Base-by-base conservation (phyloP, 2,329 filamentous ascomycete species). In the Niveomyces coronatus region DNA sequence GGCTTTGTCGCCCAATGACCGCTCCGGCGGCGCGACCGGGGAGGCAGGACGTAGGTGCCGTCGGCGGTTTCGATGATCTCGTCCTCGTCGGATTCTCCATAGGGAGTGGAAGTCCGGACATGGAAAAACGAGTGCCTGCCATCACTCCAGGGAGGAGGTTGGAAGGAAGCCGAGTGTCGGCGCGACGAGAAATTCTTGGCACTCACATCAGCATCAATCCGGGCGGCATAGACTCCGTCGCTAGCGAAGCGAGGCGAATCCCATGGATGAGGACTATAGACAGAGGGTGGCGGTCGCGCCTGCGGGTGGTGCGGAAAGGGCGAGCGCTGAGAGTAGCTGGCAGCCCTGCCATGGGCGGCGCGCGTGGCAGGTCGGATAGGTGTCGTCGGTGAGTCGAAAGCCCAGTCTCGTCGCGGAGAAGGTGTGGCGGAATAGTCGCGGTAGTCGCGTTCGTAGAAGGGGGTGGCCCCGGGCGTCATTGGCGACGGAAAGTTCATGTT, bases 51-150 rank as follows among this genome's bases (percentile, higher is more conserved):
- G 49, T 67, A 74, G 47, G 63, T 70, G 55, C 64, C 54, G 48
- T 68, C 70, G 55, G 70, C 53, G 53, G 69, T 59, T 59, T 74
- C 68, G 60, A 74, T 61, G 45, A 68, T 57, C 61, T 76, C 71
- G 64, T 76, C 73, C 67, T 76, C 72, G 68, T 77, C 73, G 62
- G 73, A 76, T 61, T 76, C 73, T 65, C 71, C 72, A 68, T 70
- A 65, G 45, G 64, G 64, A 49, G 68, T 68, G 55, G 71, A 68
- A 66, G 70, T 58, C 65, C 70, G 71, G 64, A 70, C 67, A 64
- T 72, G 69, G 62, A 69, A 67, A 61, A 67, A 71, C 47, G 72
- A 75, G 61, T 60, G 63, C 54, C 69, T 70, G 52, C 71, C 70
- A 57, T 74, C 68, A 60, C 63, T 67, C 62, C 60, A 63, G 53